Evolutionary conservation across 345 rosid species (phyloP), one percentile per base, ranked within the genome.

Genomic region (Aegle marmelos): DNA sequence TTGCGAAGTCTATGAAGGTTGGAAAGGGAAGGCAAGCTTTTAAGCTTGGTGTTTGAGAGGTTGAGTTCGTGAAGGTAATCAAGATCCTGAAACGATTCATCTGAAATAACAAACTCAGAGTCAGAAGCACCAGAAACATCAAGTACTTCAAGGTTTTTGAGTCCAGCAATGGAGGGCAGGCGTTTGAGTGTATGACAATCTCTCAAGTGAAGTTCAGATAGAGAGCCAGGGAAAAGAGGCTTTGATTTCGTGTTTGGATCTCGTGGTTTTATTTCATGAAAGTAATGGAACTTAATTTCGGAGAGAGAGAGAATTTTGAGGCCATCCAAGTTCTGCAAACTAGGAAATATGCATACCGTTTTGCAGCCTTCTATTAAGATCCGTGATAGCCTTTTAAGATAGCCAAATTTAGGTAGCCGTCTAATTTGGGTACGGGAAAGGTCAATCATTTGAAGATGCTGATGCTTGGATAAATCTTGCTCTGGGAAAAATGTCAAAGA

Each of bases 241-340:
- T 3, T 45, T 45, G 71, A 21, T 62, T 62, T 2, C 7, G 36
- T 27, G 36, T 4, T 14, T 62, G 21, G 14, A 62, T 62, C 66
- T 62, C 16, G 16, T 28, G 30, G 30, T 62, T 62, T 28, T 27
- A 30, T 17, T 62, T 28, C 36, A 17, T 53, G 34, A 2, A 70
- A 70, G 34, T 27, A 9, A 17, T 13, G 7, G 48, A 71, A 54
- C 19, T 19, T 34, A 60, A 54, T 22, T 4, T 85, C 89, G 8
- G 89, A 82, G 80, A 90, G 85, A 88, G 82, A 88, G 68, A 85
- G 84, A 76, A 83, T 69, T 76, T 85, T 83, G 6, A 87, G 90
- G 19, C 70, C 70, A 1, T 77, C 54, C 56, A 83, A 64, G 22
- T 78, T 70, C 77, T 83, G 72, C 70, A 82, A 65, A 22, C 45